These are phyloP conservation scores for Hymenoscyphus salicellus DNA, from an alignment of 2,329 filamentous ascomycete genomes.

Conservation along the genomic window DNA sequence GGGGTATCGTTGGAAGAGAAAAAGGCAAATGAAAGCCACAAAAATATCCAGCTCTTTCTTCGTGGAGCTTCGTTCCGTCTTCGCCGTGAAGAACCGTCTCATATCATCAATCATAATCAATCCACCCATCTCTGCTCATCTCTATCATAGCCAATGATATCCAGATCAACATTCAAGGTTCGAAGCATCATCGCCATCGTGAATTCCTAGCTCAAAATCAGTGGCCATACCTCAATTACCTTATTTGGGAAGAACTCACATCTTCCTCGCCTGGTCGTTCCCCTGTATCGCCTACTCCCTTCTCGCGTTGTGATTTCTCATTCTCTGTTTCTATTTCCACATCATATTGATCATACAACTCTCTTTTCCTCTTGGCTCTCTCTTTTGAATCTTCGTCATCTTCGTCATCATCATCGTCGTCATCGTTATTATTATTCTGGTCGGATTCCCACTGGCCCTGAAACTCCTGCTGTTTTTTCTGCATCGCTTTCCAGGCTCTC, in stretches of 20 bases:
- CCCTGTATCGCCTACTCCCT: slow-evolving; percentile 34
- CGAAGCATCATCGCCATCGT: slow-evolving; percentile 69
- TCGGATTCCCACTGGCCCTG: slow-evolving; percentile 41
- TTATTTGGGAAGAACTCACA: slow-evolving; percentile 38
- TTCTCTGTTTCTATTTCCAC: slow-evolving; percentile 37
- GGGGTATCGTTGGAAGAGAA: not conserved
- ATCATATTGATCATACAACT: slow-evolving; percentile 35
- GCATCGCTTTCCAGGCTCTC: slow-evolving; percentile 52
- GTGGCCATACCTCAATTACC: slow-evolving; percentile 11
- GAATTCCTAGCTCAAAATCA: slow-evolving; percentile 48
- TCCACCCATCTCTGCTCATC: slow-evolving; percentile 55
- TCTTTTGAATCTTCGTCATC: slow-evolving; percentile 36
- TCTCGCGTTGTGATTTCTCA: slow-evolving; percentile 35
- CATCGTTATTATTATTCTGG: slow-evolving; percentile 29
- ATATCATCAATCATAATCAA: slow-evolving; percentile 34
- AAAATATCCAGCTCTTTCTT: not conserved
- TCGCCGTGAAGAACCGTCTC: not conserved
- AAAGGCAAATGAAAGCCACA: not conserved
- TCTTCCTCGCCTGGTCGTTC: slow-evolving; percentile 41
- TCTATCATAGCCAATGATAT: slow-evolving; percentile 62
- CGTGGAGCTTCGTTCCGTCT: not conserved
- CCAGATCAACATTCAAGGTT: slow-evolving; percentile 60
- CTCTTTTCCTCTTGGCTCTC: slow-evolving; percentile 34
- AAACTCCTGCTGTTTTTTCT: slow-evolving; percentile 44
- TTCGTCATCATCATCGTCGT: slow-evolving; percentile 35